These are phyloP conservation scores for Sphaerulina vaccinii DNA, from an alignment of 2,329 filamentous ascomycete species.

Conservation along the genomic window DNA sequence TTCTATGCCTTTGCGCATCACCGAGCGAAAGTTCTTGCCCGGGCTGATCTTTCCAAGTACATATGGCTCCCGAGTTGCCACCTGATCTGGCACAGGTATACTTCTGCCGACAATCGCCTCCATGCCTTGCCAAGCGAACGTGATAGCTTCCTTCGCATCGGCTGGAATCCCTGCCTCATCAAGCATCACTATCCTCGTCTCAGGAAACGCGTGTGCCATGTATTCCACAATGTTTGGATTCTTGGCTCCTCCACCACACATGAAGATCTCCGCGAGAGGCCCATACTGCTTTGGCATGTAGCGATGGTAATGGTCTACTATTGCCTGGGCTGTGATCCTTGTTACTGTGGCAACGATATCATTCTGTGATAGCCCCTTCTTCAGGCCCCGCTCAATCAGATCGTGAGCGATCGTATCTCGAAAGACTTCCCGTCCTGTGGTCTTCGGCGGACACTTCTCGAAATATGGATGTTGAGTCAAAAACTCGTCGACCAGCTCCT, in stretches of 20 bases:
- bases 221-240: slow-evolving; percentile 58
- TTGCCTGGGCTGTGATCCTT: slow-evolving; percentile 58
- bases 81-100: slow-evolving; percentile 55
- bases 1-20: slow-evolving; percentile 53
- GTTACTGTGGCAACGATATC: slow-evolving; percentile 61
- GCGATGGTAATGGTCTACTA: slow-evolving; percentile 52
- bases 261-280: slow-evolving; percentile 55
- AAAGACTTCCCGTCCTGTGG: slow-evolving; percentile 60
- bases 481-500: slow-evolving; percentile 35
- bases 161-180: slow-evolving; percentile 58
- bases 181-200: slow-evolving; percentile 53
- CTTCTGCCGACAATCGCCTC: slow-evolving; percentile 57
- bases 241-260: slow-evolving; percentile 59
- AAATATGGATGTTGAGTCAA: slow-evolving; percentile 50
- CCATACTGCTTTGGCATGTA: slow-evolving; percentile 49
- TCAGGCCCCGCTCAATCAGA: slow-evolving; percentile 47
- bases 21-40: slow-evolving; percentile 54
- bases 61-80: slow-evolving; percentile 53
- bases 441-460: slow-evolving; percentile 53
- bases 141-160: slow-evolving; percentile 60
- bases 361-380: slow-evolving; percentile 38
- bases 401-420: slow-evolving; percentile 56
- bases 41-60: slow-evolving; percentile 57
- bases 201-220: slow-evolving; percentile 52
- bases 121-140: slow-evolving; percentile 62